Base-by-base conservation (phyloP, 2,329 filamentous ascomycete genomes). In the Sarocladiaceae sp. region DNA sequence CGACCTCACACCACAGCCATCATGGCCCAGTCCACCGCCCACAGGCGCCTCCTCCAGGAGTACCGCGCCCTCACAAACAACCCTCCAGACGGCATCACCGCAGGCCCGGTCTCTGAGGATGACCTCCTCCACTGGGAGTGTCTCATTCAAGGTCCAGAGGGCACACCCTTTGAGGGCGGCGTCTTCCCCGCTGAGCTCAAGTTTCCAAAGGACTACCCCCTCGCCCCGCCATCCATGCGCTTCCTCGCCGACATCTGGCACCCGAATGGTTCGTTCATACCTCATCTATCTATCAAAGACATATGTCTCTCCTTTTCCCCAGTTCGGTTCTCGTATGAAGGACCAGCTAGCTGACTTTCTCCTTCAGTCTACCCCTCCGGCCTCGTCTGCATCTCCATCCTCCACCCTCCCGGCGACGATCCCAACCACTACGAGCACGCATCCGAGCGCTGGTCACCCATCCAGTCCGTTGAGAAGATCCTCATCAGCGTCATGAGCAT, bases 391-490 rank as follows among this genome's bases (percentile, higher is more conserved):
- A 97, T 97, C 59, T 95, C 88, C n/a, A 97, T 97, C 69, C 82
- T 97, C 2, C 91, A 97, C 66, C 85, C 91, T 3, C 91, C 91
- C 3, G 91, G 93, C 57, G 91, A 97, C 68, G 91, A 97, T 66
- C 93, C 93, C 45, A 96, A 96, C 70, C 90, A 95, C 72, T 97
- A 97, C 75, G 91, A 97, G 67, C 87, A 91, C 56, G 91, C 93
- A 6, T 89, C 85, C 1, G 93, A 97, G 71, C 83, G 91, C 51
- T 97, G 91, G 91, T 91, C 85, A 21, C 91, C 91, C 11, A 95
- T 97, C 50, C 93, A 97, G 70, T 93, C 85, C 48, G 91, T 96
- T 53, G 93, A 97, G 69, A 97, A 96, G 73, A 97, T 97, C 54
- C 73, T 97, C 54, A 89, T 97, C 47, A 89, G 83, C 39, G 91